These are phyloP conservation scores for Venturia aucupariae DNA, from an alignment of 2,329 filamentous ascomycete genomes.

Conservation along the genomic window DNA sequence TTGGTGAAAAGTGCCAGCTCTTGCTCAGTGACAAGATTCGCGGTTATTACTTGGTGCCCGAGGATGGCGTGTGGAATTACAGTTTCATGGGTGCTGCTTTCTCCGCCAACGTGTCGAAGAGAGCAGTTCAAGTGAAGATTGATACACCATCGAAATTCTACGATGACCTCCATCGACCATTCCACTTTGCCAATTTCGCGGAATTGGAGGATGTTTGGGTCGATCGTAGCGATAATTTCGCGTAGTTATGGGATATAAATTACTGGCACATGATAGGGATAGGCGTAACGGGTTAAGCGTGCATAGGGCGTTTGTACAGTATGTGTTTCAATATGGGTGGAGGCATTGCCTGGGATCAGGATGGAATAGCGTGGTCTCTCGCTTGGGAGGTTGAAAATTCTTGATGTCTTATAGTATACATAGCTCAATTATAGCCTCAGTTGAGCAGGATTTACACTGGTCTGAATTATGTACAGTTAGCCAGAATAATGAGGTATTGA, in stretches of 20 bases:
- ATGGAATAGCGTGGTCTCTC: not conserved
- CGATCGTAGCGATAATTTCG: constrained; percentile 87
- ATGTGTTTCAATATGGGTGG: not conserved
- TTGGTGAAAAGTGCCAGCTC: constrained; percentile 93
- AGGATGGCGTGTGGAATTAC: constrained; percentile 90
- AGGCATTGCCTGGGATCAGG: not conserved
- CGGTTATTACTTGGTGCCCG: constrained; percentile 93
- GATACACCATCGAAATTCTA: constrained; percentile 87
- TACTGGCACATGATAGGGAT: not conserved
- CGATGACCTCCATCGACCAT: constrained; percentile 78
- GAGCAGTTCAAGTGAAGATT: constrained; percentile 80
- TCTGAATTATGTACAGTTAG: too few relatives aligned
- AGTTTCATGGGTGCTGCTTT: constrained; percentile 94
- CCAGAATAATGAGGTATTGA: too few relatives aligned
- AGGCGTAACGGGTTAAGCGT: not conserved
- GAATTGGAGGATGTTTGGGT: constrained; percentile 97
- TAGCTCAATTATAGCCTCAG: not conserved
- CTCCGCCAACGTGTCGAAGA: constrained; percentile 71
- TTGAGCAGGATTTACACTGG: not conserved
- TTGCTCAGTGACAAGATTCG: constrained; percentile 86
- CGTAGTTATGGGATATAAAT: not conserved
- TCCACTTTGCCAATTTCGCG: constrained; percentile 96
- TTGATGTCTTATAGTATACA: not conserved
- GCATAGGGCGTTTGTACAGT: constrained; percentile 6
- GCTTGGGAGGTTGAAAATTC: not conserved